Evolutionary conservation across 2,329 filamentous ascomycete species (phyloP).

Genomic region (Aspergillus carbonarius): DNA sequence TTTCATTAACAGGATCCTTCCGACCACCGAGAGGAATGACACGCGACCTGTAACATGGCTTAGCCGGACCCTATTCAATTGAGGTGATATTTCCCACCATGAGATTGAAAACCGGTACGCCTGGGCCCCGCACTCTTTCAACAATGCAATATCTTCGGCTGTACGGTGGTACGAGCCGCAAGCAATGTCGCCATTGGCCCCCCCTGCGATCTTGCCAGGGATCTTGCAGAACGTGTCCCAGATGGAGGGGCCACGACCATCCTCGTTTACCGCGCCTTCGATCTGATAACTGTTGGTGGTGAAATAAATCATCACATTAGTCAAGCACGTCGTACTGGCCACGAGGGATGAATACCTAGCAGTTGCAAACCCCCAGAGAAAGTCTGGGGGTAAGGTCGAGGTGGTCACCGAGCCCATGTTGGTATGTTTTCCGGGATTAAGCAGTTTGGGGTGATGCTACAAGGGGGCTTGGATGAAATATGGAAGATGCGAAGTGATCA

Average conservation of each 20-base stretch:
- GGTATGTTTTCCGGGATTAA: neutral
- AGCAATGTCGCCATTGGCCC: constrained; percentile 70
- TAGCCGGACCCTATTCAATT: neutral
- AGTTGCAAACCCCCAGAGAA: constrained; percentile 78
- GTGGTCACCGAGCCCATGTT: constrained; percentile 29
- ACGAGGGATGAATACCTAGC: constrained; percentile 54
- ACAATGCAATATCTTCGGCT: constrained; percentile 71
- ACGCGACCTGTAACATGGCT: constrained; percentile 52
- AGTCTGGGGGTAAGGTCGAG: constrained; percentile 61
- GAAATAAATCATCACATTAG: neutral
- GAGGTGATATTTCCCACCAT: constrained; percentile 46
- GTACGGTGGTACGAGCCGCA: constrained; percentile 86
- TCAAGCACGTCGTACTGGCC: no score
- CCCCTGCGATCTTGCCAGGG: constrained; percentile 79
- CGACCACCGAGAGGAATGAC: constrained; percentile 84
- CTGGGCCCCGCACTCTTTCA: constrained; percentile 71
- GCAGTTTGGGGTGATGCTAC: neutral
- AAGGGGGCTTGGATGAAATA: neutral
- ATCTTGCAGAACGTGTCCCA: constrained; percentile 87
- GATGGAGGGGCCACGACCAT: constrained; percentile 78
- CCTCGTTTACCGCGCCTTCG: constrained; percentile 71
- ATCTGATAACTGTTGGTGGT: constrained; percentile 72
- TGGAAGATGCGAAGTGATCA: neutral
- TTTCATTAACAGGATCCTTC: constrained; percentile 75
- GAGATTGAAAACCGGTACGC: constrained; percentile 83